Evolutionary conservation across 108 stramenopile species (phyloP).

Genomic region (Fistulifera pelliculosa): DNA sequence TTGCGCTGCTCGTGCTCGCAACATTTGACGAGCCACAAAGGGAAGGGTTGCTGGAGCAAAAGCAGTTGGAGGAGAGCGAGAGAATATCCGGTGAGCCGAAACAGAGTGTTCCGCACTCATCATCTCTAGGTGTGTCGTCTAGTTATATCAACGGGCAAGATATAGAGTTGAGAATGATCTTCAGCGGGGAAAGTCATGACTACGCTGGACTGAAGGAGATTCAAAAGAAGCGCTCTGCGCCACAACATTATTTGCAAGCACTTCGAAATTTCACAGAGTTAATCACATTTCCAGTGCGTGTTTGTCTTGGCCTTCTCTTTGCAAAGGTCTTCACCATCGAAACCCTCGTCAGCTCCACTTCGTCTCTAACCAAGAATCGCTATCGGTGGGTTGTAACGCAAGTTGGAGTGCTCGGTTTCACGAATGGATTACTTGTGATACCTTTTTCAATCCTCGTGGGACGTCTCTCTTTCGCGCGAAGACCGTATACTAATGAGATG

Average conservation of each 20-base stretch:
- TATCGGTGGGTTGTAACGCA: conserved; percentile 72
- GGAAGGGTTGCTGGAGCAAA: conserved; percentile 49
- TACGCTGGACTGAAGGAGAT: not conserved
- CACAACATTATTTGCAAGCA: not conserved
- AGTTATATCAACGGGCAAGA: conserved; percentile 4
- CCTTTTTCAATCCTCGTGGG: conserved; percentile 73
- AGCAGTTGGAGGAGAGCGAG: conserved; percentile 21
- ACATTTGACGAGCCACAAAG: conserved; percentile 55
- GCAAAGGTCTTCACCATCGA: conserved; percentile 79
- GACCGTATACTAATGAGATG: conserved; percentile 49
- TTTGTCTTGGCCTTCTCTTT: conserved; percentile 68
- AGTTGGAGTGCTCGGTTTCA: conserved; percentile 69
- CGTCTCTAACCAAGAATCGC: conserved; percentile 71
- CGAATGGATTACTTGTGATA: conserved; percentile 66
- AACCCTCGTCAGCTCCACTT: conserved; percentile 61
- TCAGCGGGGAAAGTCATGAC: conserved; percentile 13
- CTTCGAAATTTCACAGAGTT: conserved; percentile 17
- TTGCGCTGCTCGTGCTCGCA: conserved; percentile 21
- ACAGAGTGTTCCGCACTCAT: not conserved
- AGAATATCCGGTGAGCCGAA: not conserved
- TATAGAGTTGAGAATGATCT: conserved; percentile 16
- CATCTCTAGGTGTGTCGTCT: not conserved
- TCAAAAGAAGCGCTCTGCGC: not conserved
- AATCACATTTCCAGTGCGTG: conserved; percentile 40
- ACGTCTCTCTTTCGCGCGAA: conserved; percentile 37